Percentiles rank a stretch among this genome's conserved stretches.
These are phyloP conservation scores for Drechslerella stenobrocha DNA, from an alignment of 2,329 filamentous ascomycete genomes.

Conservation along the genomic window DNA sequence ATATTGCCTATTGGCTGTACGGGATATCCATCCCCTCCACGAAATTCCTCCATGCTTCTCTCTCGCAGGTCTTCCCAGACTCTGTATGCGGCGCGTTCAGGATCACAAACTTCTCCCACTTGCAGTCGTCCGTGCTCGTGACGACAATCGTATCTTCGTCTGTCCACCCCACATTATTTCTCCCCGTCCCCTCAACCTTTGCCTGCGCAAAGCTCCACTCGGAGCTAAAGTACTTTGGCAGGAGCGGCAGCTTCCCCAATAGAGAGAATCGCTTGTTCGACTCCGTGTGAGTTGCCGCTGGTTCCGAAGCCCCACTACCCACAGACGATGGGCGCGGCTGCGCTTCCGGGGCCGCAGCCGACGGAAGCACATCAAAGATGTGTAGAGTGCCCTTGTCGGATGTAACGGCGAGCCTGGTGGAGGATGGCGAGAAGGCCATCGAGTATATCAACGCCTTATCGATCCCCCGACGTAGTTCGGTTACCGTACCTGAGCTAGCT, in stretches of 20 bases:
- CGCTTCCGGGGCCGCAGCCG: slow-evolving; percentile 25
- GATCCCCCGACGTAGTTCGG: slow-evolving; percentile 83
- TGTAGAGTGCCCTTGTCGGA: slow-evolving; percentile 97
- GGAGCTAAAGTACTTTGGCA: slow-evolving; percentile 86
- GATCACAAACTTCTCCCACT: slow-evolving; percentile 85
- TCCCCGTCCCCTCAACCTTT: slow-evolving; percentile 80
- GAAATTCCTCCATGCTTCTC: slow-evolving; percentile 44
- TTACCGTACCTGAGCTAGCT: slow-evolving; percentile 74
- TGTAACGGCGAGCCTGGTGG: slow-evolving; percentile 80
- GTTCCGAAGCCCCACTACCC: slow-evolving; percentile 40
- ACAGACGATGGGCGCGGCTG: slow-evolving; percentile 37
- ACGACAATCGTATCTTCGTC: slow-evolving; percentile 73
- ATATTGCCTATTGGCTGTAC: slow-evolving; percentile 18
- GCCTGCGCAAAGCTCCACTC: slow-evolving; percentile 80
- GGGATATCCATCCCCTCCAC: slow-evolving; percentile 44
- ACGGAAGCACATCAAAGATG: slow-evolving; percentile 73
- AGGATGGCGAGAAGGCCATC: slow-evolving; percentile 81
- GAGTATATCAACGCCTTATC: slow-evolving; percentile 87
- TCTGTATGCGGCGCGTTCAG: slow-evolving; percentile 57
- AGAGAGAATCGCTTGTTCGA: slow-evolving; percentile 80
- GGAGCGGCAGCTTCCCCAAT: slow-evolving; percentile 76
- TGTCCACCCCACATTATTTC: slow-evolving; percentile 84
- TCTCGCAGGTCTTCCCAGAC: slow-evolving; percentile 35
- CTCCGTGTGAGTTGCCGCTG: slow-evolving; percentile 57
- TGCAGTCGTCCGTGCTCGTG: slow-evolving; percentile 77